Evolutionary conservation across 768 basidiomycete genomes (phyloP), one percentile per base, ranked within the genome.

Genomic region (Agrocybe praecox): DNA sequence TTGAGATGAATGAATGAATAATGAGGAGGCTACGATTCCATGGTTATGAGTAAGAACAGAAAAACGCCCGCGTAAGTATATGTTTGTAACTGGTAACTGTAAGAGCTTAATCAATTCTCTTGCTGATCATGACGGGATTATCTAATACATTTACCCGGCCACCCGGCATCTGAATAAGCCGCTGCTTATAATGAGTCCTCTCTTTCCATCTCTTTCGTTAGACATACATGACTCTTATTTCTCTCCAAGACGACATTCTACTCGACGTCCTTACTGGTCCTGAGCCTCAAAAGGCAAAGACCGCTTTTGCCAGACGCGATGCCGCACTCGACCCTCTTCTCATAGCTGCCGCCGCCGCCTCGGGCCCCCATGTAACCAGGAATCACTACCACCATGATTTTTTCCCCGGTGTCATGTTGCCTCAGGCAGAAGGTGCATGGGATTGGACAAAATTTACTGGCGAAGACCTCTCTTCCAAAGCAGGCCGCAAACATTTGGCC

Each of bases 311-410:
- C 36, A 77, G 87, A 45, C 79, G 88, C 42, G 90, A 93, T 69
- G 85, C 89, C 6, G 82, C 84, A 0, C 80, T 94, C 40, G 92
- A 94, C 66, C 88, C 92, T 18, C 76, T 94, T 6, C 76, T 94
- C 52, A 81, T 94, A 53, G 91, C 90, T 24, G 88, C 89, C 0
- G 90, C 86, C 6, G 80, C 82, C 10, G 86, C 89, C 0, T 87
- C 89, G 0, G 87, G 86, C 4, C 88, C 90, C 10, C 83, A 91
- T 59, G 80, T 90, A 53, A 94, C 94, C 36, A 81, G 91, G 45
- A 92, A 94, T 64, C 94, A 96, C 69, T 92, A 90, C 66, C 82
- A 87, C 48, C 94, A 96, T 69, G 88, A 89, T 64, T 85, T 88
- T 70, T 86, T 86, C 63, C 87, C 88, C 0, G 81, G 79, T 0